These are phyloP conservation scores for Antarctomyces pellizariae DNA, from an alignment of 495 filamentous ascomycete species.

Conservation along the genomic window DNA sequence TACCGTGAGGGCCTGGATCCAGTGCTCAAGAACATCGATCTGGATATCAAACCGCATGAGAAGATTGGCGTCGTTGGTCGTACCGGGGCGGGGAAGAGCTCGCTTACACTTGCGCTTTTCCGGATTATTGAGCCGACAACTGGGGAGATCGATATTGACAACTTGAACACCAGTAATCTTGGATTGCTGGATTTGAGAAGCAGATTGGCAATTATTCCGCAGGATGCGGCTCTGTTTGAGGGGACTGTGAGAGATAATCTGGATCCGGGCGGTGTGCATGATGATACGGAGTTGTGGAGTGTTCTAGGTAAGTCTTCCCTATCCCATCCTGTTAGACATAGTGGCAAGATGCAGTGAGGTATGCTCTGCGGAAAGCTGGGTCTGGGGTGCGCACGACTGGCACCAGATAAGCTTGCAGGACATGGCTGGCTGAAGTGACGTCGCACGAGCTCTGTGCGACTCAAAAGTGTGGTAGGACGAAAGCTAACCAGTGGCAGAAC, in stretches of 20 bases:
- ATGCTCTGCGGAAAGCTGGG: too few relatives aligned
- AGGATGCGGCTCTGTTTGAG: conserved; percentile 94
- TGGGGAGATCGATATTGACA: conserved; percentile 74
- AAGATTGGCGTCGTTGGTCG: conserved; percentile 96
- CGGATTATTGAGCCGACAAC: conserved; percentile 73
- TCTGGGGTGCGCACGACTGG: too few relatives aligned
- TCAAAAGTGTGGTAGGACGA: too few relatives aligned
- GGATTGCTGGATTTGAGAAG: conserved; percentile 74
- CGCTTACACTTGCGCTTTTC: conserved; percentile 81
- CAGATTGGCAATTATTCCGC: conserved; percentile 90
- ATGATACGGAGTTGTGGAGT: conserved; percentile 94
- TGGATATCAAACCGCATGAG: conserved; percentile 84
- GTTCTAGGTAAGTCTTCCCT: conserved; percentile 50
- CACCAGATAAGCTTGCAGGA: too few relatives aligned
- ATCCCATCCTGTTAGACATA: conserved; percentile 10
- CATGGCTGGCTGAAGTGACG: conserved; percentile 1
- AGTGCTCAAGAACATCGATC: conserved; percentile 75
- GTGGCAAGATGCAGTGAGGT: too few relatives aligned
- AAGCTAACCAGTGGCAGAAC: too few relatives aligned
- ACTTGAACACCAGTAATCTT: conserved; percentile 70
- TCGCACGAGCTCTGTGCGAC: too few relatives aligned
- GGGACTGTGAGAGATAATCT: conserved; percentile 91
- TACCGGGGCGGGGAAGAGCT: conserved; percentile 92
- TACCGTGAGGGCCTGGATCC: conserved; percentile 77
- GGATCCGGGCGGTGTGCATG: conserved; percentile 83